Evolutionary conservation across 179 eudicot genomes (phyloP), one percentile per base, ranked within the genome.

Genomic region (Carnegiea gigantea): DNA sequence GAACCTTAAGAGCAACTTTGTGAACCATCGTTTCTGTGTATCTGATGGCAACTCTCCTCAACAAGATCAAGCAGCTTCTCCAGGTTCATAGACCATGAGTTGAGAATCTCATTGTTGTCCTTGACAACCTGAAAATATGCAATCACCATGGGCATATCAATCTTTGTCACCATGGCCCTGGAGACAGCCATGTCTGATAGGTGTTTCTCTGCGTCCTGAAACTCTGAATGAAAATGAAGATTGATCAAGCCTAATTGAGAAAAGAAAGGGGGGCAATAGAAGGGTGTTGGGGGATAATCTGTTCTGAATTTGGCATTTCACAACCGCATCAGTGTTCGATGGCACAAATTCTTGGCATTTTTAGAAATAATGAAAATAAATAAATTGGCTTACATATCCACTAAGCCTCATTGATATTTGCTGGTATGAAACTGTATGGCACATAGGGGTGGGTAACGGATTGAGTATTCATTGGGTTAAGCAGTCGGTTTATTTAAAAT

Each of bases 31-130:
- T 93, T 87, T 94, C 99, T 88, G 91, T 96, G 98, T 80, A 94
- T 94, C 85, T 96, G 99, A 86, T 92, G 99, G 82, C 99, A 96
- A 83, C 98, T 96, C 90, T 96, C 93, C 89, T 96, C 99, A 43
- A 96, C 97, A 76, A 94, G 97, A 84, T 96, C 97, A 28, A 93
- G 97, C 87, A 94, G 89, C 89, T 92, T 96, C 91, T 94, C 99
- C 84, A 96, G 85, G 86, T 94, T 96, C 85, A 77, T 78, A 14
- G 99, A 88, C 99, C 99, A 96, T 30, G 95, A 91, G 85, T 96
- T 96, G 54, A 96, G 89, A 57, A 89, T 83, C 51, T 94, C 97
- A 64, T 93, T 94, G 89, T 97, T 90, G 87, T 94, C 95, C 79
- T 94, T 94, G 0, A 86, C 90, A 26, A 87, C 80, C 83, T 94